Base-by-base conservation (phyloP, 2,329 filamentous ascomycete genomes). In the Phyllosticta citriasiana region DNA sequence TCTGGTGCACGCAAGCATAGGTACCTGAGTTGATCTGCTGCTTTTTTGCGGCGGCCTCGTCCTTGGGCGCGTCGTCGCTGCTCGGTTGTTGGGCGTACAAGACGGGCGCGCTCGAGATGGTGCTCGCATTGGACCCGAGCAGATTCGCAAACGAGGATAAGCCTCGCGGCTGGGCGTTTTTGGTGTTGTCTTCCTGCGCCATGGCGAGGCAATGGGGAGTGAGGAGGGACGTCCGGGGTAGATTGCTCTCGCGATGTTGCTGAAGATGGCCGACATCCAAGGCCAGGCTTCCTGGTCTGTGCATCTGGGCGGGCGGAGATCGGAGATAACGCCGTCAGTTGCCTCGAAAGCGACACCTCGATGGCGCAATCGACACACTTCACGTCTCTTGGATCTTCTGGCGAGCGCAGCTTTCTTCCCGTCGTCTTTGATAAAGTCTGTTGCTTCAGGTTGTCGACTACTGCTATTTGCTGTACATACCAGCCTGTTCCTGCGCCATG, bases 91-190 rank as follows among this genome's bases (percentile, higher is more conserved):
- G 76, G 64, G 84, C 84, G 74, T 91, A 92, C 60, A 87, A 80
- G 57, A 92, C 84, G 0, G 90, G 88, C 1, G 84, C 88, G 67
- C 87, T 84, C 16, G 88, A 90, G 67, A 93, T 89, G n/a, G 88
- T 88, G n/a, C 81, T 76, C 2, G 80, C 67, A 51, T 75, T 70
- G 47, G 76, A 73, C 67, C 90, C 87, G 65, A 94, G 84, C 53
- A 96, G 82, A 72, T 95, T 89, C 60, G 89, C 91, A 72, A 96
- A 96, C 4, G 95, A 84, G 19, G 89, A 92, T 66, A 91, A 78
- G 26, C 64, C 65, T 30, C 59, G 59, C 54, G 59, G 26, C 54
- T 40, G 59, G 50, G 54, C 14, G 47, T 54, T 61, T 54, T 57
- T 55, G 8, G 54, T 25, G 55, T 57, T 57, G 24, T 61, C 50